Conservation (phyloP, 495 filamentous ascomycete species). For the Penicillium malachiteum region DNA sequence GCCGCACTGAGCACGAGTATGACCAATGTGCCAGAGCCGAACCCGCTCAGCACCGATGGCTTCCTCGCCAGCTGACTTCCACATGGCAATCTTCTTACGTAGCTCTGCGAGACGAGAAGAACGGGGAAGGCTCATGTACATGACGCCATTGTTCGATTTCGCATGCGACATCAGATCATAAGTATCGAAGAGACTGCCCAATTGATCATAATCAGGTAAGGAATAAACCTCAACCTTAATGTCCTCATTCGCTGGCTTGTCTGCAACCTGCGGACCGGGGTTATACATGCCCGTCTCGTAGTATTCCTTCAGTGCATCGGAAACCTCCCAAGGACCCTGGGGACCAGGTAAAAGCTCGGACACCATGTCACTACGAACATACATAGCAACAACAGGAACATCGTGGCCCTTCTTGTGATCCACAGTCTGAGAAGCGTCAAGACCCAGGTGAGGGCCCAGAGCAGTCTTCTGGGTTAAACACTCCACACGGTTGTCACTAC, state of each 20-base stretch:
- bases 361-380: conserved; percentile 55
- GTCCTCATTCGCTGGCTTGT: conserved; percentile 15
- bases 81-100: conserved; percentile 41
- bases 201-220: conserved; percentile 32
- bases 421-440: conserved; percentile 33
- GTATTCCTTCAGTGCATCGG: conserved; percentile 35
- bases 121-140: conserved; percentile 43
- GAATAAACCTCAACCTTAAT: conserved; percentile 47
- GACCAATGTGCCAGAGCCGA: conserved; percentile 46
- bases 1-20: conserved; percentile 35
- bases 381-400: conserved; percentile 57
- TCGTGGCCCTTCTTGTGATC: conserved; percentile 54
- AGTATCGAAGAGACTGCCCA: conserved; percentile 42
- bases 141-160: conserved; percentile 35
- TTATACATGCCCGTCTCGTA: conserved; percentile 35
- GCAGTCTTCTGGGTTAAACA: conserved; percentile 59
- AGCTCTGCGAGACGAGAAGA: conserved; percentile 40
- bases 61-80: conserved; percentile 27
- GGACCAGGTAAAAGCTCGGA: conserved; percentile 42
- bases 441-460: conserved; percentile 52
- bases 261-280: conserved; percentile 8
- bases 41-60: conserved; percentile 33
- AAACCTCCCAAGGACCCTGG: conserved; percentile 42
- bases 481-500: conserved; percentile 54
- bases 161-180: conserved; percentile 49